Evolutionary conservation across 495 filamentous ascomycete species (phyloP), one percentile per base, ranked within the genome.

Genomic region (Tetracladium setigerum): DNA sequence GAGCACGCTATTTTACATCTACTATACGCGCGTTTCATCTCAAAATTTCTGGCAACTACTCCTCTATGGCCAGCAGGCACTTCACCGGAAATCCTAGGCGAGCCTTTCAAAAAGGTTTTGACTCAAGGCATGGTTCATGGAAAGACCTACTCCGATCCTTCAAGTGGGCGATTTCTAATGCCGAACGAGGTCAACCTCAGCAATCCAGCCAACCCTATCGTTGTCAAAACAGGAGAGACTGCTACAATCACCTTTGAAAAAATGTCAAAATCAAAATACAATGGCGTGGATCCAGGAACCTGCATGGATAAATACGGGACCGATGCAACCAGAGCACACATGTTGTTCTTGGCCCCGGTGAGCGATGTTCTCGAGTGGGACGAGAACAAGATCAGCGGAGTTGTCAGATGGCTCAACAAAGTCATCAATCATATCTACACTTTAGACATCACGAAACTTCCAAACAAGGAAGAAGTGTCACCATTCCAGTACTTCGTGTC

Each of bases 231-330:
- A 1, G 75, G 75, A 16, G 60, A 76, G 37, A 56, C 57, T 0
- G 79, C 85, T 3, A 72, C 62, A 10, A 58, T 89, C 24, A 80
- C 77, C 0, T 94, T 78, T 47, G 87, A 95, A 63, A 95, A 95
- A 56, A 95, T 95, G 89, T 90, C 85, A n/a, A 95, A 95, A 63
- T 91, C 86, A 47, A 95, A 95, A 57, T 73, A 92, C 65, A 95
- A 95, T 58, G 89, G 89, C 27, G 85, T 94, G n/a, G 87, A 95
- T 57, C 89, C 89, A 0, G 77, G 73, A 0, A 63, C 56, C 0
- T 86, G 85, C 50, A 84, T 89, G 35, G 58, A 68, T 0, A 78
- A 77, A 46, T 83, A 90, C 50, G 88, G 89, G 15, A 85, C 88
- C 0, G 89, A 95, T 59, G 83, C 85, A 0, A 92, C 85, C 4